Evolutionary conservation across 306 rosid species (phyloP).

Genomic region (Castanea mollissima): DNA sequence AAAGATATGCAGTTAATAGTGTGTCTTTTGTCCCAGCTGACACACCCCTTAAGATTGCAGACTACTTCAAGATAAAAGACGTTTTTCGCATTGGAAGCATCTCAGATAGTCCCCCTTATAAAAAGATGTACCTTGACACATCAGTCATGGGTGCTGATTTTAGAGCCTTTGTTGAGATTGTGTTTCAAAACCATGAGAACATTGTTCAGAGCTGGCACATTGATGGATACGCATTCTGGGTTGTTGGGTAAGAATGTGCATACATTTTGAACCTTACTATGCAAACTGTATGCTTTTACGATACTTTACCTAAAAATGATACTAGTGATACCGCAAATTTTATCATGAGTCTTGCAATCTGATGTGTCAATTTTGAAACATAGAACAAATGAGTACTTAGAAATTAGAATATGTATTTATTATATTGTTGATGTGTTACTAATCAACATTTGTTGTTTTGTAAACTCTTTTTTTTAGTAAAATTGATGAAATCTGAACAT

Average conservation of each 20-base stretch:
- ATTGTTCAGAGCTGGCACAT: constrained; percentile 79
- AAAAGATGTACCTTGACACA: constrained; percentile 65
- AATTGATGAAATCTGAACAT: too few species aligned
- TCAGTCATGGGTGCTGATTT: constrained; percentile 88
- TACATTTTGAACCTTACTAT: not conserved
- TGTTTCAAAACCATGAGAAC: constrained; percentile 70
- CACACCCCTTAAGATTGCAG: constrained; percentile 90
- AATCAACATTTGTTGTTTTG: too few species aligned
- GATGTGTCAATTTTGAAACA: too few species aligned
- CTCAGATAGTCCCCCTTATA: constrained; percentile 53
- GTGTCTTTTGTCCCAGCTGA: constrained; percentile 69
- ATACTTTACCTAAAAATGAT: too few species aligned
- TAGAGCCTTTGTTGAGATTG: constrained; percentile 75
- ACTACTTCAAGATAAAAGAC: constrained; percentile 70
- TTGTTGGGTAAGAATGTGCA: constrained; percentile 67
- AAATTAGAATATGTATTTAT: too few species aligned
- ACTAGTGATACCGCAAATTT: too few species aligned
- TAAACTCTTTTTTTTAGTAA: too few species aligned
- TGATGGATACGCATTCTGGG: constrained; percentile 94
- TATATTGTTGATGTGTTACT: too few species aligned
- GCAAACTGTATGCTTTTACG: not conserved
- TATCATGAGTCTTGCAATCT: not conserved
- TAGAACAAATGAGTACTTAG: too few species aligned
- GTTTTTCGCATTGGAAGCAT: constrained; percentile 77
- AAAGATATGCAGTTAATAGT: constrained; percentile 79